Percentiles rank a stretch among this genome's conserved stretches.
These are phyloP conservation scores for Brassica carinata DNA, from an alignment of 345 rosid species.

Conservation along the genomic window DNA sequence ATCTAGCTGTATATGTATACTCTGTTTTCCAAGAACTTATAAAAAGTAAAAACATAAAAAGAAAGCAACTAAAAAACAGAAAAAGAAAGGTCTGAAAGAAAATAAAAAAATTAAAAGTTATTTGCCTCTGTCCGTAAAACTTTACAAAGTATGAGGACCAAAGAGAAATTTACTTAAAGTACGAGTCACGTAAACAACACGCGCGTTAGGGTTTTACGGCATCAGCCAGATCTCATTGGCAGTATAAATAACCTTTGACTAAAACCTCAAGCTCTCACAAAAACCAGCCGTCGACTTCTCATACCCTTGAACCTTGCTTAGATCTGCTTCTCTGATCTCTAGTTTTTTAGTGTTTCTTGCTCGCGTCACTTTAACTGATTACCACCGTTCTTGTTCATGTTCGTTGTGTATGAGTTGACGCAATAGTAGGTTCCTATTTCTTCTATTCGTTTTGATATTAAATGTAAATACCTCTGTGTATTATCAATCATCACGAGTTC, in stretches of 20 bases:
- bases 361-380: conserved; percentile 44
- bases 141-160: background rate
- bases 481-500: conserved; percentile 18
- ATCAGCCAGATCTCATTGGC: background rate
- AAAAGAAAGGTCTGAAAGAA: too few relatives aligned
- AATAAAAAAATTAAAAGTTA: background rate
- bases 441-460: conserved; percentile 9
- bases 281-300: conserved; percentile 24
- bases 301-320: background rate
- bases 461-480: background rate
- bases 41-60: too few relatives aligned
- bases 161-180: background rate
- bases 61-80: too few relatives aligned
- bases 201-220: conserved; percentile 31
- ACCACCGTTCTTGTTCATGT: conserved; percentile 36
- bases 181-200: conserved; percentile 18
- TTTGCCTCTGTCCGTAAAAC: background rate
- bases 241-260: conserved; percentile 29
- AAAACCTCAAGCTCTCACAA: background rate
- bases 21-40: background rate
- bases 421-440: conserved; percentile 17
- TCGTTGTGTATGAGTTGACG: conserved; percentile 48
- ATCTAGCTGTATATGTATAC: background rate
- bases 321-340: background rate
- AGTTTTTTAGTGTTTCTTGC: too few relatives aligned